phyloP scores from a whole-genome alignment of 768 basidiomycete genomes.

The Flagelloscypha sp. region DNA sequence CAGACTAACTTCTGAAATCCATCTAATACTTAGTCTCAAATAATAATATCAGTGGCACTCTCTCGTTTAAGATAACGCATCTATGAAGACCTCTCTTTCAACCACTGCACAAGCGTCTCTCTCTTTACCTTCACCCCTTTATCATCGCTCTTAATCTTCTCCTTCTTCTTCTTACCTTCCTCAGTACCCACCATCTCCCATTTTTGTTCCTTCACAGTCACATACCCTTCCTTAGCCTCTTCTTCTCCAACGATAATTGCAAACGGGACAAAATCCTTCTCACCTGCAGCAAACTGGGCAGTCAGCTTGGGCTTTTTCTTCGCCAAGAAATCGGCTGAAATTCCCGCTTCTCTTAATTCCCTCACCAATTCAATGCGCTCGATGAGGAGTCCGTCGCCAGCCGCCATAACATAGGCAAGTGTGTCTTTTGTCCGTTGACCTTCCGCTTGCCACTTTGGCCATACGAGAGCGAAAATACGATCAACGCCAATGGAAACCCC shows the following conservation, averaged over 20 bases:
- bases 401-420: constrained; percentile 88
- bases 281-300: constrained; percentile 83
- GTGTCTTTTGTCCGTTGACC: constrained; percentile 84
- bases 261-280: constrained; percentile 88
- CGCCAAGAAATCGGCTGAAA: constrained; percentile 92
- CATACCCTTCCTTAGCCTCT: constrained; percentile 77
- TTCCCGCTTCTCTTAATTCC: constrained; percentile 76
- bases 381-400: constrained; percentile 80
- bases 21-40: too few relatives aligned
- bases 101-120: constrained; percentile 52
- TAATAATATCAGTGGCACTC: too few relatives aligned
- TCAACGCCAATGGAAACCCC: constrained; percentile 92
- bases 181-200: constrained; percentile 64
- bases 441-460: constrained; percentile 76
- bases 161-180: constrained; percentile 65
- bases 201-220: constrained; percentile 86
- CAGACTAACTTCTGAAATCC: too few relatives aligned
- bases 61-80: too few relatives aligned
- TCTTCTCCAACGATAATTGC: constrained; percentile 85
- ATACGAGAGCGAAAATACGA: constrained; percentile 83
- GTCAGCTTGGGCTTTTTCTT: constrained; percentile 87
- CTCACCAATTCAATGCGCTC: constrained; percentile 77
- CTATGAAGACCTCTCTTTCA: too few relatives aligned
- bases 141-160: constrained; percentile 49
- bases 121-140: constrained; percentile 62